Evolutionary conservation across 805 yeast genomes (phyloP), one percentile per base, ranked within the genome.

Genomic region (Ogataea sp.): DNA sequence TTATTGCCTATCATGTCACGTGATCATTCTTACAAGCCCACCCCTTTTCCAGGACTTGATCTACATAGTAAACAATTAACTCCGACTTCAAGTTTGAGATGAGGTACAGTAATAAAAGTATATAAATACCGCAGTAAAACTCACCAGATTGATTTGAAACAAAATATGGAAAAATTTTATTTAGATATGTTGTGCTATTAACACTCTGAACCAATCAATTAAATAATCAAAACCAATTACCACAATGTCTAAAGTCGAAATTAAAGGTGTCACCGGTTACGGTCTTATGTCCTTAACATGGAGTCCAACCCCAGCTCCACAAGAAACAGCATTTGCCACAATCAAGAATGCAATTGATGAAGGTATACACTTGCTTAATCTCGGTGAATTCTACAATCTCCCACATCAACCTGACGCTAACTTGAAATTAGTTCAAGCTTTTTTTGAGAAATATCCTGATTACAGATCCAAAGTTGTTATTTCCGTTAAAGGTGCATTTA

Each of bases 241-340:
- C n/a, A n/a, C n/a, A 15, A 30, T 30, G 33, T 30, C 33, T 8
- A 32, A 24, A 13, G 66, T 65, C 26, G 36, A 30, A 16, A 41
- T 50, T 21, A 37, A 41, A 6, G 55, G 55, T 17, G 49, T 49
- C 26, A 62, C 64, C 40, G 95, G 95, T 33, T 77, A 73, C 47
- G 96, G 96, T 34, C 69, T 86, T 45, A 85, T 88, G 96, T 74
- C 81, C 41, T 67, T 84, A 56, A 83, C 95, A 1, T 77, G 84
- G 85, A 68, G 70, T 31, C 73, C 80, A 0, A 55, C 50, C 0
- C 85, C 85, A 26, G 58, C 71, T 25, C 70, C 81, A 6, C 56
- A 68, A 38, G 76, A 70, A 15, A 64, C 67, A 39, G 78, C 83
- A 2, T 64, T 77, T 43, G 72, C 61, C 10, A 61, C 74, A 2